Percentiles rank a stretch among this genome's conserved stretches.
Conservation (phyloP, 768 basidiomycete species). For the Chiua virens region DNA sequence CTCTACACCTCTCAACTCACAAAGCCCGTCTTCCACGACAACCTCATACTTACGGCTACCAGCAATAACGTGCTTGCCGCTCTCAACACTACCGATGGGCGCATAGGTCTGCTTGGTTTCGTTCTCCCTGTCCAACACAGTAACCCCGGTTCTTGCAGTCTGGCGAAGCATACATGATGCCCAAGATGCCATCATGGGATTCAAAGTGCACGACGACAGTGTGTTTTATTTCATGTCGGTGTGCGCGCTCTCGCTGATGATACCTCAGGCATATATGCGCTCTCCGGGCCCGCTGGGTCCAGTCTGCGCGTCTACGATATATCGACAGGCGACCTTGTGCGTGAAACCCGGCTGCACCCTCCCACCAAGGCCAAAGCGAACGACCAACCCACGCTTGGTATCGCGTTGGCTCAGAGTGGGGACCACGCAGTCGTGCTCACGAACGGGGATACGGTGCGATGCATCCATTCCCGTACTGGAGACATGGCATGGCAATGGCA, state of each 20-base stretch:
- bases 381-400: constrained; percentile 57
- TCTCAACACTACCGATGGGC: constrained; percentile 64
- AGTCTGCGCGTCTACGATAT: constrained; percentile 68
- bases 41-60: constrained; percentile 65
- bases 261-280: constrained; percentile 58
- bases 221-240: constrained; percentile 22
- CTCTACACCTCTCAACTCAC: constrained; percentile 47
- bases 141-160: constrained; percentile 38
- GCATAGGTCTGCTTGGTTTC: constrained; percentile 51
- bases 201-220: constrained; percentile 61
- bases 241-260: neutral
- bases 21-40: constrained; percentile 62
- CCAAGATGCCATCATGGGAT: constrained; percentile 65
- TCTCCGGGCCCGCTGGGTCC: constrained; percentile 76
- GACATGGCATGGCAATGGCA: constrained; percentile 69
- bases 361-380: constrained; percentile 42
- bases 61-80: constrained; percentile 77
- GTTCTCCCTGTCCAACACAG: constrained; percentile 1
- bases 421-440: constrained; percentile 46
- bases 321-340: constrained; percentile 58
- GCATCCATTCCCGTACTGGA: constrained; percentile 52
- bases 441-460: constrained; percentile 58
- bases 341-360: constrained; percentile 63
- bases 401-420: constrained; percentile 38
- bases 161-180: constrained; percentile 83